A percentile compares a stretch with the other conserved stretches of the same genome.
phyloP scores from a whole-genome alignment of 176 grass and related monocot genomes.

The Triticum turgidum region DNA sequence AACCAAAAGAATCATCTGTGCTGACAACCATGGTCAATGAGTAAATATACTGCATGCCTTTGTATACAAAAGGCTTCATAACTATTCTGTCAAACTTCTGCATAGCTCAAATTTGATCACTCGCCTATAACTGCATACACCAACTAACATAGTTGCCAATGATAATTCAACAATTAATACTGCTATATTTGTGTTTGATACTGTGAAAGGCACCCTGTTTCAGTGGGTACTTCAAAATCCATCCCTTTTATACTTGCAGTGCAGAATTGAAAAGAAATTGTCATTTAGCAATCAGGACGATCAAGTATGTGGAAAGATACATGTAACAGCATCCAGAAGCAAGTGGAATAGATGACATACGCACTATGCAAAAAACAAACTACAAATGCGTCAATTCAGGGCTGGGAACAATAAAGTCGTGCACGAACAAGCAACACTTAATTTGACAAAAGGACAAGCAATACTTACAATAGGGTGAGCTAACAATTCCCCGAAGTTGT shows the following conservation, averaged over 20 bases:
- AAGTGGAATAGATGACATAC: neutral
- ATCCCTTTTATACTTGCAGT: neutral
- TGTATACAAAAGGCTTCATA: neutral
- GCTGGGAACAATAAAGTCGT: neutral
- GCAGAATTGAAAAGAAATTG: conserved; percentile 1
- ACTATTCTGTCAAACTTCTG: neutral
- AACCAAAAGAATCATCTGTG: neutral
- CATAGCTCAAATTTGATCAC: neutral
- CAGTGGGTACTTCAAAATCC: neutral
- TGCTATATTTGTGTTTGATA: conserved; percentile 10
- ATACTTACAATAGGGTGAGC: conserved; percentile 90
- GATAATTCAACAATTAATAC: neutral
- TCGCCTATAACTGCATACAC: neutral
- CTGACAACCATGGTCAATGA: neutral
- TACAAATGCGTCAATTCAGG: neutral
- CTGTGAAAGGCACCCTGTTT: neutral
- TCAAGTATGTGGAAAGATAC: neutral
- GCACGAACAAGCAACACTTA: conserved; percentile 40
- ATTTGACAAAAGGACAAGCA: neutral
- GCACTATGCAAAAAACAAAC: neutral
- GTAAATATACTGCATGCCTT: neutral
- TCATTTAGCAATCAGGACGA: neutral
- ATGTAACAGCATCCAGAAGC: neutral
- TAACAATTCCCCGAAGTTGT: conserved; percentile 91
- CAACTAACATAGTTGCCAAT: neutral